phyloP scores from a whole-genome alignment of 345 rosid species.

The Hibiscus syriacus region DNA sequence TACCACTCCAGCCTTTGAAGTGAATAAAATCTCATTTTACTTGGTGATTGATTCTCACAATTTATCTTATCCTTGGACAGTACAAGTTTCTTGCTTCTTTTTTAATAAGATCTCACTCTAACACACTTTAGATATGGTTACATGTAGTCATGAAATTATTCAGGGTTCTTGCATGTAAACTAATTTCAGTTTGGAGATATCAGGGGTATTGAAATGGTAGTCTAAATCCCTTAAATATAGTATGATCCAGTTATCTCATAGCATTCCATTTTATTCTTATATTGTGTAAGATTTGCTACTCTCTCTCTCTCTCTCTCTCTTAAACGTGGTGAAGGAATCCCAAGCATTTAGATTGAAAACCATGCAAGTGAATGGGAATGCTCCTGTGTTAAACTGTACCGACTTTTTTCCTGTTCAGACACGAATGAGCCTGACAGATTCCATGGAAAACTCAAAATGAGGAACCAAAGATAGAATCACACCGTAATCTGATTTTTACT shows the following conservation, averaged over 20 bases:
- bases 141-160: not conserved
- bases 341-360: not conserved
- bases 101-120: not conserved
- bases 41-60: not conserved
- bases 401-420: no score
- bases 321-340: not conserved
- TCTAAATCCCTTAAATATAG: not conserved
- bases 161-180: not conserved
- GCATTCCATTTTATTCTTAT: not conserved
- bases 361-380: no score
- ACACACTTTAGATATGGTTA: not conserved
- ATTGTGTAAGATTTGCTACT: not conserved
- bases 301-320: not conserved
- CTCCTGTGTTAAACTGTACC: no score
- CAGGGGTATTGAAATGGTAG: not conserved
- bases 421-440: no score
- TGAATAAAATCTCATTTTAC: not conserved
- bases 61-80: not conserved
- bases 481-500: not conserved
- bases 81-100: not conserved
- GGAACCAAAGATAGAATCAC: not conserved
- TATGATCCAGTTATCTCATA: not conserved
- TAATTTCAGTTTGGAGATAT: conserved; percentile 1
- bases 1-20: not conserved
- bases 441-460: no score